Conservation (phyloP, 108 stramenopile species). For the Skeletonema grethae region DNA sequence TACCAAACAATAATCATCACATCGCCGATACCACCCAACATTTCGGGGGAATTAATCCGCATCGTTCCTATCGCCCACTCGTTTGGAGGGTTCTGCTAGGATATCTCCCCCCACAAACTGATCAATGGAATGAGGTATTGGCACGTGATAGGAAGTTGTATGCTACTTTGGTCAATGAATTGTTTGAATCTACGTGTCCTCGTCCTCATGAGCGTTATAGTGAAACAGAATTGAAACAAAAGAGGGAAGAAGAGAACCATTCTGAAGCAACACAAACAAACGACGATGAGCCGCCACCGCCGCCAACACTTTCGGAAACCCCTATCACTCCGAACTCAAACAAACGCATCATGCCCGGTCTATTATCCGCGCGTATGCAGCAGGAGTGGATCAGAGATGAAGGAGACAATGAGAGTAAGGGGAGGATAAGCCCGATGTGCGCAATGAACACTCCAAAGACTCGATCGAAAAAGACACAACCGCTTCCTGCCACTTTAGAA, state of each 20-base stretch:
- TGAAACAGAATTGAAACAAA: slow-evolving; percentile 5
- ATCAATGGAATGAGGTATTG: slow-evolving; percentile 57
- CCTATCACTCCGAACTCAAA: neutral
- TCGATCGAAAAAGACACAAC: slow-evolving; percentile 5
- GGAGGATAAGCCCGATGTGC: slow-evolving; percentile 41
- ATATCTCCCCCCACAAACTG: slow-evolving; percentile 59
- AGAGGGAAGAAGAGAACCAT: neutral
- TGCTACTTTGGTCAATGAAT: slow-evolving; percentile 51
- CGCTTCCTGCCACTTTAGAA: slow-evolving; percentile 10
- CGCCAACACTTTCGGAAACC: slow-evolving; percentile 2
- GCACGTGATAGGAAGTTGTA: slow-evolving; percentile 61
- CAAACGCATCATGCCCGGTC: slow-evolving; percentile 20
- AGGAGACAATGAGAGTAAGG: slow-evolving; percentile 3
- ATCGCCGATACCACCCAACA: neutral
- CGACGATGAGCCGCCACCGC: slow-evolving; percentile 3
- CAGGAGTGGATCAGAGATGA: slow-evolving; percentile 42
- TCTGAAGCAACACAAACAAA: slow-evolving; percentile 5
- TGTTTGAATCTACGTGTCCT: slow-evolving; percentile 52
- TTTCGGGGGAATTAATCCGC: slow-evolving; percentile 12
- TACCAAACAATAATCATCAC: neutral
- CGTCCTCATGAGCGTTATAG: slow-evolving; percentile 44
- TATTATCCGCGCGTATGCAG: slow-evolving; percentile 50
- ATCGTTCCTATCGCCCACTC: slow-evolving; percentile 60
- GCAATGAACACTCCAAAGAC: slow-evolving; percentile 42
- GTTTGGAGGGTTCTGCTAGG: slow-evolving; percentile 81